Base-by-base conservation (phyloP, 1,139 yeast species). In the Geotrichum cucujoidarum region DNA sequence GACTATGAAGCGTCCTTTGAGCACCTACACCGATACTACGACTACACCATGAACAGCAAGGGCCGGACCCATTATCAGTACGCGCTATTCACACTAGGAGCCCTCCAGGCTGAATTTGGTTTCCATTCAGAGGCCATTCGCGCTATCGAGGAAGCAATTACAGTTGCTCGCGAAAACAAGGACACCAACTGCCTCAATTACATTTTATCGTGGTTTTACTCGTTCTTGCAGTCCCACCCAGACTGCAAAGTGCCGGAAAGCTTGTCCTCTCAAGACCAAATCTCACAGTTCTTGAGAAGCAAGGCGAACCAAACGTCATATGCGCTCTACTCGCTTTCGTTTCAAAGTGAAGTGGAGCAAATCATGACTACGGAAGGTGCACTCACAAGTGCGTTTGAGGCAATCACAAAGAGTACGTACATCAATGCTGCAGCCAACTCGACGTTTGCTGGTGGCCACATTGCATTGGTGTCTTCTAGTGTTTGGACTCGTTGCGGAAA, bases 61-160 rank as follows among this genome's bases (percentile, higher is more conserved):
- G 81, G 82, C 36, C 77, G 77, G 54, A 75, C 77, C 42, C 80
- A 79, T 55, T 85, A 85, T 59, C 96, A 89, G 62, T 83, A 85
- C 66, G 95, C 96, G 0, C 69, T 89, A 37, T 73, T 89, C 16
- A 81, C 89, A 11, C 69, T 86, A 45, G 95, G 95, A 0, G 75
- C 87, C 0, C 68, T 89, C 38, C 92, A 88, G 58, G 86, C 87
- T 18, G 78, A 78, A 49, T 88, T 86, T 65, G 82, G 84, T 31
- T 84, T 84, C 55, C 80, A 80, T 54, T 76, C 75, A 24, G 87
- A 86, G 55, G 95, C 96, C 0, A 65, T 86, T 14, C 75, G 82
- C 55, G 84, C 95, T 0, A 84, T 89, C 4, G 88, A 84, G 55
- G 97, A 89, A 61, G 94, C 97, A 0, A 83, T 89, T 2, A 74